Evolutionary conservation across 2,329 filamentous ascomycete species (phyloP), one percentile per base, ranked within the genome.

Genomic region (Pseudogymnoascus verrucosus): DNA sequence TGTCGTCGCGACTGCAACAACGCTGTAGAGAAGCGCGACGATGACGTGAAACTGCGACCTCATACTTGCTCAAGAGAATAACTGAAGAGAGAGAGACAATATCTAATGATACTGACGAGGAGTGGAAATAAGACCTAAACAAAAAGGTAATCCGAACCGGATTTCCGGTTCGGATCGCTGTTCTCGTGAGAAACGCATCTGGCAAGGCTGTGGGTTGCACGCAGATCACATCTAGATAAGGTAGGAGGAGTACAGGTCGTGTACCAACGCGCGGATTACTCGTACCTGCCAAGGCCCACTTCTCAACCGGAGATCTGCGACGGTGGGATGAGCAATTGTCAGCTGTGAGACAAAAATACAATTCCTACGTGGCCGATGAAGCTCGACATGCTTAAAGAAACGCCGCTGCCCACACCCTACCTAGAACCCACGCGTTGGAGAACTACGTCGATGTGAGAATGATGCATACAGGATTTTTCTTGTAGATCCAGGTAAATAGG

Each of bases 71-170:
- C 16, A 12, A 57, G 26, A 19, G 16, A 57, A 34, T 11, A 19
- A 34, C 10, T 19, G 11, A 10, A 19, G 31, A 34, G n/a, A 57
- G n/a, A 57, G 34, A 57, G 10, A 57, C 51, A 34, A 57, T 4
- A 34, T 54, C 1, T 8, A 57, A 34, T 57, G 8, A 5, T n/a
- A 19, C 47, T 34, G 28, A 2, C 4, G 28, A 57, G 28, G 51
- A 19, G 26, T 16, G 7, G 47, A 31, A 54, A 57, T 34, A 57
- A 57, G 28, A 34, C n/a, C 4, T 1, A 4, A 12, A 57, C 16
- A 57, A 57, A n/a, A 4, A 47, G n/a, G 51, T 57, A 34, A 34
- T 34, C 51, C 51, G 51, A 34, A 57, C 51, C 51, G 51, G 51
- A 57, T 4, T 14, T 19, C 51, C 51, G 51, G 51, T 34, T 57